Evolutionary conservation across 1,284 basidiomycete genomes (phyloP).

Genomic region (Pascua sp.): DNA sequence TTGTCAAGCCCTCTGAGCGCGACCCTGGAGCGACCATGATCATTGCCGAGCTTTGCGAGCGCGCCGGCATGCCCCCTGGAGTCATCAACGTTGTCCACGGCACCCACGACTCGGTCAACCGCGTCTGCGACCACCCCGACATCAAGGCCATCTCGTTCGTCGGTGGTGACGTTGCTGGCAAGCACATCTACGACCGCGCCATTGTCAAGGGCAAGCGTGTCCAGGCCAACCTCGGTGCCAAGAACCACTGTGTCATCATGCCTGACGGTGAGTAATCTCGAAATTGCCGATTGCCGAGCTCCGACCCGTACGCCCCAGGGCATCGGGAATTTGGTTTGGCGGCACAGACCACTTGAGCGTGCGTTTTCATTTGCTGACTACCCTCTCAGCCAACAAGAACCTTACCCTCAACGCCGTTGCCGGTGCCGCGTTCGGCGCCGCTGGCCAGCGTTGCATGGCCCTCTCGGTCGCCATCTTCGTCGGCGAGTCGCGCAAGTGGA

Average conservation of each 20-base stretch:
- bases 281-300: too few relatives aligned
- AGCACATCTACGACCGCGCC: slow-evolving; percentile 81
- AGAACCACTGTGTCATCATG: slow-evolving; percentile 94
- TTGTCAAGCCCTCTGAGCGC: slow-evolving; percentile 93
- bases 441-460: slow-evolving; percentile 96
- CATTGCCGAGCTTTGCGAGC: slow-evolving; percentile 87
- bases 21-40: slow-evolving; percentile 97
- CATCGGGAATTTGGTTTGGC: too few relatives aligned
- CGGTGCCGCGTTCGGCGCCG: slow-evolving; percentile 95
- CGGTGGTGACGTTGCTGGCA: slow-evolving; percentile 89
- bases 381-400: slow-evolving; percentile 84
- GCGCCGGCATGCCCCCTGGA: slow-evolving; percentile 67
- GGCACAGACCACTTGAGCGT: too few relatives aligned
- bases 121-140: slow-evolving; percentile 84
- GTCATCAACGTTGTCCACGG: slow-evolving; percentile 90
- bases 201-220: slow-evolving; percentile 74
- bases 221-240: slow-evolving; percentile 88
- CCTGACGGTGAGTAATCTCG: slow-evolving; percentile 57
- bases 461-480: slow-evolving; percentile 80
- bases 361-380: too few relatives aligned
- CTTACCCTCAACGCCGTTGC: slow-evolving; percentile 87
- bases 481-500: slow-evolving; percentile 75
- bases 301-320: too few relatives aligned
- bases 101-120: slow-evolving; percentile 81
- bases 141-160: slow-evolving; percentile 97